These are phyloP conservation scores for Wallacemonas sp. DNA, from an alignment of 208 protist genomes.

Conservation along the genomic window DNA sequence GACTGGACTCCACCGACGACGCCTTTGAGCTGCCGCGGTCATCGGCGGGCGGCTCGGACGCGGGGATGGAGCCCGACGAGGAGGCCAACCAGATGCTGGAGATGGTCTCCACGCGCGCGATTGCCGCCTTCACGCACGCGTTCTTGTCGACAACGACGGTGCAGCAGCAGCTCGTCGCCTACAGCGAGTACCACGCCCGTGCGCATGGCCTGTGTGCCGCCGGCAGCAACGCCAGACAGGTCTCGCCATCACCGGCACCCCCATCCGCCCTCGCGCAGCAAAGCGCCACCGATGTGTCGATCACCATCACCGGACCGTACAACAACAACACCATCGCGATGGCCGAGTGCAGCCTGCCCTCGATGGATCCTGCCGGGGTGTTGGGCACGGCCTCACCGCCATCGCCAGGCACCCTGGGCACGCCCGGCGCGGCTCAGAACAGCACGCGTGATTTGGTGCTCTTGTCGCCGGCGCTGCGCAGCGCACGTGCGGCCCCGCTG, in stretches of 20 bases:
- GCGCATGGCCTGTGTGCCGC: conserved; percentile 17
- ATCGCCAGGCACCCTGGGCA: neutral
- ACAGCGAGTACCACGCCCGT: conserved; percentile 25
- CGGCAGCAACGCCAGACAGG: no score
- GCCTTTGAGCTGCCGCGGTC: neutral
- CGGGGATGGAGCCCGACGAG: no score
- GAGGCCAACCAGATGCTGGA: no score
- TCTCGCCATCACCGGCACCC: no score
- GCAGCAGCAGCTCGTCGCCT: conserved; percentile 38
- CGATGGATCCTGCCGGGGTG: neutral
- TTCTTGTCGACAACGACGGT: conserved; percentile 44
- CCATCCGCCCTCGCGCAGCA: no score
- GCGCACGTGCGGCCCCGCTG: conserved; percentile 3
- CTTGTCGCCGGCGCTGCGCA: conserved; percentile 5
- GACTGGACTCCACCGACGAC: no score
- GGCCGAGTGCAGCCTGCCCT: neutral
- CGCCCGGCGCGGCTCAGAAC: neutral
- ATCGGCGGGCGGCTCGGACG: neutral
- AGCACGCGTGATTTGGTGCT: neutral
- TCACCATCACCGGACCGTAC: no score
- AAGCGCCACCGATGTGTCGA: no score
- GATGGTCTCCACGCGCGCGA: conserved; percentile 19
- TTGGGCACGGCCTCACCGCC: neutral
- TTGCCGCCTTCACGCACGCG: conserved; percentile 40
- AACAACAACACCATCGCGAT: no score